Evolutionary conservation across 148 eudicot genomes (phyloP).

Genomic region (Chenopodium berlandieri): DNA sequence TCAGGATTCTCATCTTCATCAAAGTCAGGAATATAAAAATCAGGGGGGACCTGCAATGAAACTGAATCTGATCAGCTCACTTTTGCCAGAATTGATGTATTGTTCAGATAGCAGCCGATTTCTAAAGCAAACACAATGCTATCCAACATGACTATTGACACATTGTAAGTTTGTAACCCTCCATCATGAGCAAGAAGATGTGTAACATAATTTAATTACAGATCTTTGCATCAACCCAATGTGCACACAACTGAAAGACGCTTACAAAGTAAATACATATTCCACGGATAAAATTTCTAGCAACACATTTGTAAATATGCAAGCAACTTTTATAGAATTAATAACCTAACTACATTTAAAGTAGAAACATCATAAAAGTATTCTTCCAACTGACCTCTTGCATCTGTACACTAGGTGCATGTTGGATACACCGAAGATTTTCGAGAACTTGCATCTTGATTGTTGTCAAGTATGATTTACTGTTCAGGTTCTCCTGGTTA

Average conservation of each 20-base stretch:
- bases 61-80: not conserved
- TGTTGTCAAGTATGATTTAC: slow-evolving; percentile 77
- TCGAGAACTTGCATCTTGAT: slow-evolving; percentile 93
- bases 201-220: not conserved
- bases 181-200: not conserved
- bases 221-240: not conserved
- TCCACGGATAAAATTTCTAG: not conserved
- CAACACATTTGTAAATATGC: not conserved
- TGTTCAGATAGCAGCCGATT: not conserved
- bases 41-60: slow-evolving; percentile 86
- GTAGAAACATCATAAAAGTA: not conserved
- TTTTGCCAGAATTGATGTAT: not conserved
- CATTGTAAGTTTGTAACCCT: not conserved
- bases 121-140: not conserved
- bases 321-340: not conserved
- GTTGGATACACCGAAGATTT: slow-evolving; percentile 90
- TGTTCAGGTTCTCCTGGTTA: slow-evolving; percentile 84
- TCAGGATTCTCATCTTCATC: slow-evolving; percentile 95
- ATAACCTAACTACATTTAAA: not conserved
- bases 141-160: slow-evolving; percentile 6
- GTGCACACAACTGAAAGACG: not conserved
- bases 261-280: not conserved
- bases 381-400: slow-evolving; percentile 66
- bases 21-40: slow-evolving; percentile 90
- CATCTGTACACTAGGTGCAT: slow-evolving; percentile 97